phyloP scores from a whole-genome alignment of 495 filamentous ascomycete species.

The Daldinia grandis region DNA sequence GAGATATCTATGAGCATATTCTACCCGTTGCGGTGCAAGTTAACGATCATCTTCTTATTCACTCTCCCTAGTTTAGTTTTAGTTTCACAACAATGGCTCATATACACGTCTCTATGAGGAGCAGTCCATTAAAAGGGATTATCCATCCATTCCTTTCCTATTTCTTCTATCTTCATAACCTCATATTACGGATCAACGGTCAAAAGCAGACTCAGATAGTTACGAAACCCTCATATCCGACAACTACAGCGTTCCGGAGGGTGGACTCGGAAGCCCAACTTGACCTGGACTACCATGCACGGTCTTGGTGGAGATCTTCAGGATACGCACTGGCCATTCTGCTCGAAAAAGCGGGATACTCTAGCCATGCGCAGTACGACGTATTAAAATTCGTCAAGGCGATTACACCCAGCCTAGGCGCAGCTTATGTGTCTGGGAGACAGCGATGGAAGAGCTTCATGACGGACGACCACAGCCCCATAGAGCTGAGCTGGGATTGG shows the following conservation, averaged over 20 bases:
- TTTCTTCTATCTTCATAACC: neutral
- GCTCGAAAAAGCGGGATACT: neutral
- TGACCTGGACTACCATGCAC: neutral
- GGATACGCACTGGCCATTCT: neutral
- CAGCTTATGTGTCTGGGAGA: neutral
- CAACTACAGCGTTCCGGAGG: neutral
- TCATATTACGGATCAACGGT: neutral
- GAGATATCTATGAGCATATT: neutral
- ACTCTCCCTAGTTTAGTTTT: neutral
- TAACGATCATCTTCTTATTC: neutral
- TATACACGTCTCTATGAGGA: neutral
- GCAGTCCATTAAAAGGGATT: neutral
- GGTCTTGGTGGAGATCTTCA: neutral
- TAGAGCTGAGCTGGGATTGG: constrained; percentile 21
- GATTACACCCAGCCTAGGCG: neutral
- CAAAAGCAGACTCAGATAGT: neutral
- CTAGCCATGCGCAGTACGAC: neutral
- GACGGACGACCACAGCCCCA: constrained; percentile 13
- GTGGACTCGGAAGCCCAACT: neutral
- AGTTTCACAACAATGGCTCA: neutral
- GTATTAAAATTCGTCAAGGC: neutral
- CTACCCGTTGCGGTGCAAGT: neutral
- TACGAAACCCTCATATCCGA: neutral
- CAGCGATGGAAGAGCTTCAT: constrained; percentile 7
- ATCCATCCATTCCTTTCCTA: neutral